Base-by-base conservation (phyloP, 2,329 filamentous ascomycete species). In the Aureobasidium sp. region DNA sequence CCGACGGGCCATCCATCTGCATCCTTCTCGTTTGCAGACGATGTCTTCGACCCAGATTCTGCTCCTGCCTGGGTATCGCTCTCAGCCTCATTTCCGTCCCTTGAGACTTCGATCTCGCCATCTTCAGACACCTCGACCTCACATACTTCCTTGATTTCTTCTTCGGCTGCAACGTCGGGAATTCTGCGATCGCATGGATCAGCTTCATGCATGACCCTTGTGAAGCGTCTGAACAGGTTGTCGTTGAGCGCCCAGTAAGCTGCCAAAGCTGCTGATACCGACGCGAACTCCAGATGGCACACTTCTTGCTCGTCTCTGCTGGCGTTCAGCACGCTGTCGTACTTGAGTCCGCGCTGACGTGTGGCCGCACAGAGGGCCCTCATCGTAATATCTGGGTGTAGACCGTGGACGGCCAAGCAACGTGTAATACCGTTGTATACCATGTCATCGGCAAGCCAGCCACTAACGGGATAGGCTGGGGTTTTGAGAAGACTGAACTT, bases 1-100 rank as follows among this genome's bases (percentile, higher is more conserved):
- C 55, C 55, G 32, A 58, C 32, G 2, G 55, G 55, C 41, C 55
- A 58, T 6, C 55, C 55, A 29, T 58, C 29, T 15, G 55, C 55
- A 15, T 58, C 55, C 13, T 17, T 47, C 29, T 48, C 55, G n/a
- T 15, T 32, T 46, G 17, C 41, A 36, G 8, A 20, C 20, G 7
- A 48, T 15, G 39, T 20, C 39, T 46, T 12, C 7, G 29, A 10
- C 42, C 27, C 42, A 3, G 20, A 12, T 23, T 48, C 55, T 4
- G 55, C 55, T 15, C 32, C 42, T 10, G 41, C 55, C 9, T 48
- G 20, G 9, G 37, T 29, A 6, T 55, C 51, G 2, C 13, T 20
- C 20, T 58, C 55, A 15, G 17, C 12, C 15, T 34, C 29, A 8
- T 3, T 42, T 26, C 12, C 39, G 13, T 47, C 41, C 29, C 13